These are phyloP conservation scores for Rhizopus arrhizus DNA, from an alignment of 371 early-diverging fungal genomes.

Conservation along the genomic window DNA sequence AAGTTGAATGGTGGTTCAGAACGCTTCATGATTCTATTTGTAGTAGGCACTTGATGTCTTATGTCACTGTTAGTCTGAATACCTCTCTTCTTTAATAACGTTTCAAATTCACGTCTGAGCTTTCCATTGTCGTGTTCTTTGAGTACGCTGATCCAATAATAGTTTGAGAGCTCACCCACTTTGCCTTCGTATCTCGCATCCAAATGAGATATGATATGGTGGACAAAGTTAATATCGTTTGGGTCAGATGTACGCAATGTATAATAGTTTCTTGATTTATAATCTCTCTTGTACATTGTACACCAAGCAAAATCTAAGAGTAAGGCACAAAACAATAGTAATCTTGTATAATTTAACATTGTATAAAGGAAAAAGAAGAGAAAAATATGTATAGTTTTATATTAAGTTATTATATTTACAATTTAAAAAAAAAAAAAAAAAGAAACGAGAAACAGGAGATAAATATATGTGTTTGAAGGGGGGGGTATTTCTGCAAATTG, in stretches of 20 bases:
- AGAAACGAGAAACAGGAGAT: not conserved
- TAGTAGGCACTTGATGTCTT: conserved; percentile 28
- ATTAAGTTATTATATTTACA: not conserved
- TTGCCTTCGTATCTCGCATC: conserved; percentile 60
- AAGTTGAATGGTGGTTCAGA: conserved; percentile 13
- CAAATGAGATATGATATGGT: conserved; percentile 38
- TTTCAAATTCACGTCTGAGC: conserved; percentile 11
- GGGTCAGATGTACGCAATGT: conserved; percentile 49
- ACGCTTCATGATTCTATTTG: conserved; percentile 36
- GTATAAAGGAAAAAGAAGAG: not conserved
- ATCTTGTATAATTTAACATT: not conserved
- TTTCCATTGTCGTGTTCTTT: conserved; percentile 5
- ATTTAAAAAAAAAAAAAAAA: not conserved
- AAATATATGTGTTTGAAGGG: not conserved
- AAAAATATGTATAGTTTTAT: not conserved
- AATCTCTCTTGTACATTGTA: conserved; percentile 24
- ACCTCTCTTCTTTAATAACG: conserved; percentile 1
- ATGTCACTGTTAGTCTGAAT: conserved; percentile 17
- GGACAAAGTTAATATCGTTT: conserved; percentile 21
- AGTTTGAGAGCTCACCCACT: conserved; percentile 66
- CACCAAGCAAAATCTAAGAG: not conserved
- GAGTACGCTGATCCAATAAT: conserved; percentile 64
- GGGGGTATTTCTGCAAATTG: conserved; percentile 6
- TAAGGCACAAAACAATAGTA: not conserved
- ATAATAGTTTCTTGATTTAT: conserved; percentile 48